A percentile compares a stretch with the other conserved stretches of the same genome.
These are phyloP conservation scores for Lasiodiplodia sp. DNA, from an alignment of 2,329 filamentous ascomycete genomes.

Conservation along the genomic window DNA sequence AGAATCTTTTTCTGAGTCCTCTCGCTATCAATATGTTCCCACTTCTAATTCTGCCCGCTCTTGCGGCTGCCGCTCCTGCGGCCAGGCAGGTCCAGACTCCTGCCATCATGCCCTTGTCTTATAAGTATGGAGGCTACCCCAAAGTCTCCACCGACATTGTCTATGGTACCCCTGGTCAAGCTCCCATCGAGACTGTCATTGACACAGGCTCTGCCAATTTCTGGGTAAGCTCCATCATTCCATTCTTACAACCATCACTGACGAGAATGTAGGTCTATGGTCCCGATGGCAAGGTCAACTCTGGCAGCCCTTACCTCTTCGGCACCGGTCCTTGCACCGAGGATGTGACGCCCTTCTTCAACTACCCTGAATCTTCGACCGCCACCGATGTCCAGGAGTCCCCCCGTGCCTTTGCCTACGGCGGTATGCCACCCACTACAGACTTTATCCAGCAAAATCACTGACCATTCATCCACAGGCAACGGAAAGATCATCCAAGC, in stretches of 20 bases:
- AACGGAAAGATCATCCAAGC: constrained; percentile 32
- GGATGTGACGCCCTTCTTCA: constrained; percentile 30
- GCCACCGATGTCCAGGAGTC: background rate
- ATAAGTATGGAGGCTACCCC: constrained; percentile 32
- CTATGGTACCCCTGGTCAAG: constrained; percentile 29
- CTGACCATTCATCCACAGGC: background rate
- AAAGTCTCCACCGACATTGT: constrained; percentile 30
- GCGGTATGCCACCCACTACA: background rate
- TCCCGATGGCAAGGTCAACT: constrained; percentile 32
- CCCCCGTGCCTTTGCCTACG: background rate
- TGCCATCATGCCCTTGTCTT: constrained; percentile 13
- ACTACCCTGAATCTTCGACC: constrained; percentile 24
- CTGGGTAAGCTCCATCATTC: constrained; percentile 20
- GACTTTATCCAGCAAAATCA: no score
- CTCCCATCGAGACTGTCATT: constrained; percentile 27
- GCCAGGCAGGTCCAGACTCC: constrained; percentile 1
- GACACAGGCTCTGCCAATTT: constrained; percentile 31
- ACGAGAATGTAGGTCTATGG: constrained; percentile 12
- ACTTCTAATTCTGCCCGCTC: constrained; percentile 14
- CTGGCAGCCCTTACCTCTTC: constrained; percentile 29
- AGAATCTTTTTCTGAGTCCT: background rate
- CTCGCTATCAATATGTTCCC: constrained; percentile 18
- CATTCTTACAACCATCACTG: background rate
- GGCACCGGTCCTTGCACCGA: constrained; percentile 31
- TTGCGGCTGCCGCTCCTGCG: constrained; percentile 22